Percentiles rank a stretch among this genome's conserved stretches.
Evolutionary conservation across 1,284 basidiomycete genomes (phyloP).

Genomic region (Ganoderma sp.): DNA sequence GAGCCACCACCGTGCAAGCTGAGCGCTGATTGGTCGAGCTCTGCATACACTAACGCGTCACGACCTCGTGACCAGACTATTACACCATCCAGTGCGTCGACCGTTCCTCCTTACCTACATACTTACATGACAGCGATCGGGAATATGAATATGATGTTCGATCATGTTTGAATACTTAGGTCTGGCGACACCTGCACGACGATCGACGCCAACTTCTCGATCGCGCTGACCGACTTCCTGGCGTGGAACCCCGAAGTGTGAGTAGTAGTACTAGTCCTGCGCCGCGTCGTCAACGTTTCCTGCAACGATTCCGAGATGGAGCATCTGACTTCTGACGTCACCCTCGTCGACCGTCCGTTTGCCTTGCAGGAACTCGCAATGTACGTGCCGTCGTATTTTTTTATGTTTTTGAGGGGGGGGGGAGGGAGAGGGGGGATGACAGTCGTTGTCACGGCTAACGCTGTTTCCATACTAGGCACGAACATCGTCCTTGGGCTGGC

Average conservation of each 20-base stretch:
- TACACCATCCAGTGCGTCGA: not conserved
- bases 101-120: not conserved
- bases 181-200: constrained; percentile 23
- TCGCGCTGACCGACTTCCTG: constrained; percentile 20
- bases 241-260: constrained; percentile 1
- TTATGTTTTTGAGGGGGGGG: no score
- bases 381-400: not conserved
- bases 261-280: not conserved
- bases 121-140: not conserved
- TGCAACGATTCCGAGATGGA: not conserved
- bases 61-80: not conserved
- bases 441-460: not conserved
- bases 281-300: not conserved
- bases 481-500: not conserved
- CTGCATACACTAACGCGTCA: not conserved
- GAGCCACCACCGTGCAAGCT: no score
- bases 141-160: not conserved
- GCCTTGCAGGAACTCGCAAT: not conserved
- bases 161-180: not conserved
- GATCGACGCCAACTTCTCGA: constrained; percentile 17
- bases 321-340: not conserved
- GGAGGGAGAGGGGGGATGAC: not conserved
- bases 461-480: not conserved
- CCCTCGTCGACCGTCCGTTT: not conserved
- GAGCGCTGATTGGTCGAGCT: not conserved